A percentile compares a stretch with the other conserved stretches of the same genome.
These are phyloP conservation scores for Sporothrix mexicana DNA, from an alignment of 2,329 filamentous ascomycete genomes.

Conservation along the genomic window DNA sequence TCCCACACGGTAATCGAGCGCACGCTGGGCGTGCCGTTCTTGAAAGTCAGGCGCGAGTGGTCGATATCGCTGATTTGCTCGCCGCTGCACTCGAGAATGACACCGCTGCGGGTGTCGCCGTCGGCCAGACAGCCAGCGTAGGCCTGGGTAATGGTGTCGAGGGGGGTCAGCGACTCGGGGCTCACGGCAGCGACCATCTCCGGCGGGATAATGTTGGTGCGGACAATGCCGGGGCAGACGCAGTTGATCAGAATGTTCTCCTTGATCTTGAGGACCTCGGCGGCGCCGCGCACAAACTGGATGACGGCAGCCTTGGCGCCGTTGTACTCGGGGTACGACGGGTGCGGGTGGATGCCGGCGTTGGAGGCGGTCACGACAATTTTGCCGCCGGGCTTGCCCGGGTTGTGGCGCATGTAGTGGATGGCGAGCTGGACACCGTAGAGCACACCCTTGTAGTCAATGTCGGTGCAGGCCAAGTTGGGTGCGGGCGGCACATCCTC, in stretches of 20 bases:
- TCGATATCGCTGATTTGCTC: constrained; percentile 32
- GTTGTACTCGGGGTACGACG: constrained; percentile 55
- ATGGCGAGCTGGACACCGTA: constrained; percentile 57
- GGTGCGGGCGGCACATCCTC: constrained; percentile 45
- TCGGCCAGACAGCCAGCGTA: constrained; percentile 56
- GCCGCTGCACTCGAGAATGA: constrained; percentile 35
- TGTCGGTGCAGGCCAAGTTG: constrained; percentile 53
- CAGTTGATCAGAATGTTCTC: constrained; percentile 57
- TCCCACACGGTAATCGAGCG: constrained; percentile 34
- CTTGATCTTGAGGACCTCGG: constrained; percentile 50
- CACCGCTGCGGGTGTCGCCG: constrained; percentile 37
- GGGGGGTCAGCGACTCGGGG: constrained; percentile 49
- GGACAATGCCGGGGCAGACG: constrained; percentile 55
- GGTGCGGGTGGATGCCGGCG: constrained; percentile 52
- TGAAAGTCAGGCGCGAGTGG: constrained; percentile 29
- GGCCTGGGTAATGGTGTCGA: constrained; percentile 52
- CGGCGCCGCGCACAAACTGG: constrained; percentile 49
- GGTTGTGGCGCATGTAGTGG: constrained; percentile 60
- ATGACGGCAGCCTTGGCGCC: constrained; percentile 57
- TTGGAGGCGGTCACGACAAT: constrained; percentile 40
- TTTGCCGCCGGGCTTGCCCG: constrained; percentile 26
- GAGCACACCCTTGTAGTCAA: constrained; percentile 58
- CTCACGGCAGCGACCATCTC: constrained; percentile 52
- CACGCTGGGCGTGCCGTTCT: constrained; percentile 32
- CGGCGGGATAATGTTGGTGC: constrained; percentile 53